These are phyloP conservation scores for Tetrapisispora arboricola DNA, from an alignment of 805 yeast genomes.

Conservation along the genomic window DNA sequence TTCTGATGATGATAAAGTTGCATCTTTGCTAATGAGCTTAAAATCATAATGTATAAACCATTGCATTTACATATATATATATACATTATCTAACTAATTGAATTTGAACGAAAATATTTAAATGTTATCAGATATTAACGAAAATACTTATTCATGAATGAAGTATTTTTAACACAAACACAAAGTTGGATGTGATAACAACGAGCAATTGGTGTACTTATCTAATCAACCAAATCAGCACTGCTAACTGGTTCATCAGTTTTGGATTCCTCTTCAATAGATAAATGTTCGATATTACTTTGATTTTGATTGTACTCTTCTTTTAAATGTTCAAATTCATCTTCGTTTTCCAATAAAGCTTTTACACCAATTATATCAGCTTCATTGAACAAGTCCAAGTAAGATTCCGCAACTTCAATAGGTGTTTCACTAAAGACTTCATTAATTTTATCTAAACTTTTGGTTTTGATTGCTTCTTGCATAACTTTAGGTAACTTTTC, in stretches of 20 bases:
- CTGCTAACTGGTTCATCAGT: constrained; percentile 1
- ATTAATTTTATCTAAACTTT: constrained; percentile 68
- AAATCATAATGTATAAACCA: constrained; percentile 14
- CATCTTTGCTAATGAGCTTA: constrained; percentile 24
- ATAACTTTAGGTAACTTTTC: constrained; percentile 47
- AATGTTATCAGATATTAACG: not conserved
- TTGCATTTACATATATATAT: not conserved
- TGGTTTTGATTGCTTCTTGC: constrained; percentile 67
- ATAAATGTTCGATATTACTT: constrained; percentile 3
- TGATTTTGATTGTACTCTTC: constrained; percentile 32
- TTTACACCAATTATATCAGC: constrained; percentile 79
- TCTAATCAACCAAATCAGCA: constrained; percentile 12
- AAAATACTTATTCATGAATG: too few relatives aligned
- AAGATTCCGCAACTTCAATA: constrained; percentile 68
- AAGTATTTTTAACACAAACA: too few relatives aligned
- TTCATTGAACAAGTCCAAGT: constrained; percentile 64
- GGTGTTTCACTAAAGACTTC: constrained; percentile 65
- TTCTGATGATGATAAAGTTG: constrained; percentile 21
- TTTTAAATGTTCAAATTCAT: constrained; percentile 49
- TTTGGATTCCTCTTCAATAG: not conserved
- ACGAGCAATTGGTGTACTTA: not conserved
- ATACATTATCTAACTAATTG: not conserved
- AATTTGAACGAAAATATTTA: not conserved
- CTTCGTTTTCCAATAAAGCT: constrained; percentile 63
- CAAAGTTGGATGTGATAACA: too few relatives aligned